Evolutionary conservation across 2,329 filamentous ascomycete genomes (phyloP), one percentile per base, ranked within the genome.

Genomic region (Orbilia quercus): DNA sequence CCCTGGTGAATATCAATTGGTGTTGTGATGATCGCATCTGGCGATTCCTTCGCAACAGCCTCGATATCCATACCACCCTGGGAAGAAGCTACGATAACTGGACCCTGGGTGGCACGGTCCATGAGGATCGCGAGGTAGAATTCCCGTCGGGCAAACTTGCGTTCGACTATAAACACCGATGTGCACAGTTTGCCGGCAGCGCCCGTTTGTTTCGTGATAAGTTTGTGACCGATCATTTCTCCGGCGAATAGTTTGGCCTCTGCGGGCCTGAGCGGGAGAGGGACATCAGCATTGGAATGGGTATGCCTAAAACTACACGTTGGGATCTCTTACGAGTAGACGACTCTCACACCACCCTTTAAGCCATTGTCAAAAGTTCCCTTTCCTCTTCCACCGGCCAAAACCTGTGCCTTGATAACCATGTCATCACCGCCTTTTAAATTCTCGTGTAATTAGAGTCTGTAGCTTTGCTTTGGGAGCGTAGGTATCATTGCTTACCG

Each of bases 31-130:
- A 99, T 99, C 78, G 95, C 95, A 7, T 95, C 91, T 75, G 95
- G 95, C 84, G 87, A 92, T 85, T 99, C 95, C 88, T 98, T 99
- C 81, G 95, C 95, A 78, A 99, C 95, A 59, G 90, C 88, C 87
- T 99, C 95, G 79, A 99, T 99, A 82, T 99, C 95, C 92, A 99
- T 96, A 81, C 95, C 95, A 82, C 95, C 95, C 84, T 99, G 95
- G 70, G 93, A 97, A 75, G 94, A 98, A 78, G 95, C 94, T 75
- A 99, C 93, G 79, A 99, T 97, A 81, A 98, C 92, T 78, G 95
- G 95, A 76, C 87, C 86, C 84, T 98, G 95, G 57, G 90, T 89
- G 77, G 86, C 88, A 80, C 95, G 92, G 85, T 99, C 95, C 95
- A 99, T 98, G 79, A 99, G 89, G 80, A 99, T 90, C 80, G 95